phyloP scores from a whole-genome alignment of 208 protist species.

The Leishmania mexicana region DNA sequence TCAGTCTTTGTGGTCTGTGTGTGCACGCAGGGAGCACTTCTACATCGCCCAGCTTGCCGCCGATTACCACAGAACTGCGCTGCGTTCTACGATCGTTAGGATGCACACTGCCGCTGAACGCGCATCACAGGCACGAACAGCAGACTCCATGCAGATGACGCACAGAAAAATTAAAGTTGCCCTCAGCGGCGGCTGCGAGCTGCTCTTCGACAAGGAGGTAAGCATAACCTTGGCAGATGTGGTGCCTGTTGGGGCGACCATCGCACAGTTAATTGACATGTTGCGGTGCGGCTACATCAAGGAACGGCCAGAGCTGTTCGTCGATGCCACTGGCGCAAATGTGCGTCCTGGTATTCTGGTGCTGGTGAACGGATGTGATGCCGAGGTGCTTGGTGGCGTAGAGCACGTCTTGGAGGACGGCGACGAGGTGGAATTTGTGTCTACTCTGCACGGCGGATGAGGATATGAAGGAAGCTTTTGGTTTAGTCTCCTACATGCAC shows the following conservation, averaged over 20 bases:
- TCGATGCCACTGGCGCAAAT: slow-evolving; percentile 57
- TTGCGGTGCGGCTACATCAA: slow-evolving; percentile 57
- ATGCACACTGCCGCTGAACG: neutral
- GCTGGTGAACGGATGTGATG: slow-evolving; percentile 94
- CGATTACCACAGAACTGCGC: neutral
- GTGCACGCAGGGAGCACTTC: neutral
- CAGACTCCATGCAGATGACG: neutral
- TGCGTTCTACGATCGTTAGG: neutral
- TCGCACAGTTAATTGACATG: slow-evolving; percentile 59
- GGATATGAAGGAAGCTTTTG: neutral
- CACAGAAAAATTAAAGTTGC: slow-evolving; percentile 44
- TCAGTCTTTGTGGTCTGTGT: neutral
- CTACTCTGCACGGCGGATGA: slow-evolving; percentile 94
- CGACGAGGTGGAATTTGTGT: slow-evolving; percentile 93
- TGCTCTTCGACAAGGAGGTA: slow-evolving; percentile 75
- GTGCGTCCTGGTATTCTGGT: slow-evolving; percentile 94
- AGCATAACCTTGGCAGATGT: slow-evolving; percentile 32
- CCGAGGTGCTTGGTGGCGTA: slow-evolving; percentile 89
- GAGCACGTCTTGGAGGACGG: slow-evolving; percentile 80
- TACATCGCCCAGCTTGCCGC: neutral
- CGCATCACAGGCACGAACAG: neutral
- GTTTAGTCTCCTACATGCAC: neutral
- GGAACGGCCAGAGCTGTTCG: slow-evolving; percentile 77
- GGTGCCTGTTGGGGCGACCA: slow-evolving; percentile 44
- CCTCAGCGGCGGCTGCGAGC: slow-evolving; percentile 81